Conservation (phyloP, 306 rosid species). For the Nissolia schottii region DNA sequence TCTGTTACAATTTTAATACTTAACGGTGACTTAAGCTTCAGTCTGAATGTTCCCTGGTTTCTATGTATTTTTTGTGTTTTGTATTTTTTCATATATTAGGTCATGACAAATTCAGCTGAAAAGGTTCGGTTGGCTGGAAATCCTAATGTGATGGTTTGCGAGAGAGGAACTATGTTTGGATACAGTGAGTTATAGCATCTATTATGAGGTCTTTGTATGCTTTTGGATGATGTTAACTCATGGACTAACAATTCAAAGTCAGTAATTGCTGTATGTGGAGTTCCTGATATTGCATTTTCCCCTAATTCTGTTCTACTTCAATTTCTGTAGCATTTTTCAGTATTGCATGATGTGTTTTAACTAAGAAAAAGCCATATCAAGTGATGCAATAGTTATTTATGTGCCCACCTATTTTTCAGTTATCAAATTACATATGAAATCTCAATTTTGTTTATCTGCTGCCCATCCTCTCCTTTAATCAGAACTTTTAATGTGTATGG, state of each 20-base stretch:
- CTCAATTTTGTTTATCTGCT: background rate
- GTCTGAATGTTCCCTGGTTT: background rate
- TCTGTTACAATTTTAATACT: slow-evolving; percentile 3
- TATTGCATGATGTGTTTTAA: background rate
- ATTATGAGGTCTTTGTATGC: slow-evolving; percentile 3
- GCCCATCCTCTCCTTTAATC: background rate
- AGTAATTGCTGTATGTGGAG: background rate
- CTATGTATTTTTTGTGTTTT: slow-evolving; percentile 7
- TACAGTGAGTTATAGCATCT: slow-evolving; percentile 68
- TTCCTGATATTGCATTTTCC: background rate
- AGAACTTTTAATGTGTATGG: background rate
- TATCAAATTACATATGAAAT: background rate
- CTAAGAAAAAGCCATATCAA: background rate
- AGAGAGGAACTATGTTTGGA: slow-evolving; percentile 98
- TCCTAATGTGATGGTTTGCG: slow-evolving; percentile 96
- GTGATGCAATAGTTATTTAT: slow-evolving; percentile 13
- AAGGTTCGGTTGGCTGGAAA: slow-evolving; percentile 93
- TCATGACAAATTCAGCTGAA: slow-evolving; percentile 88
- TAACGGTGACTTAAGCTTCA: background rate
- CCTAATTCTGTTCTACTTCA: background rate
- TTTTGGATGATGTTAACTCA: slow-evolving; percentile 6
- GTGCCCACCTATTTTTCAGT: background rate
- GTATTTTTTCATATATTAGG: slow-evolving; percentile 45
- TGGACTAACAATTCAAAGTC: background rate
- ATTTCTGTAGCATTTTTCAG: slow-evolving; percentile 1